Percentiles rank a stretch among this genome's conserved stretches.
Conservation (phyloP, 495 filamentous ascomycete genomes). For the Lentithecium fluviatile region DNA sequence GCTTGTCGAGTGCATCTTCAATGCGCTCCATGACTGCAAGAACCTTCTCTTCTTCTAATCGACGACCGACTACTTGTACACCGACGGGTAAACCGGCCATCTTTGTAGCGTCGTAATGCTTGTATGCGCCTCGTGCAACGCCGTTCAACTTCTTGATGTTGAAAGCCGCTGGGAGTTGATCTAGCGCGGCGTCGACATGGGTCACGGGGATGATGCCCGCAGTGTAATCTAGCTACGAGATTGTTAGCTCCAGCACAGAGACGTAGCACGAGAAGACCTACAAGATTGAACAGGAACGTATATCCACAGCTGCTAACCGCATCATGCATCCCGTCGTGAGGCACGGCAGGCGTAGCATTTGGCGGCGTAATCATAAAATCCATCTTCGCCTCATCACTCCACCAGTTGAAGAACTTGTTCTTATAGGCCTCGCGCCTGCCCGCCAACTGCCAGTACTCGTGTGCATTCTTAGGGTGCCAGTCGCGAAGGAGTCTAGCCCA, state of each 20-base stretch:
- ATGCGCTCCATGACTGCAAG: slow-evolving; percentile 78
- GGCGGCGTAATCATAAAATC: slow-evolving; percentile 83
- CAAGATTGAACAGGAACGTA: slow-evolving; percentile 92
- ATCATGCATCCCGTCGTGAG: slow-evolving; percentile 81
- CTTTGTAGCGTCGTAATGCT: slow-evolving; percentile 74
- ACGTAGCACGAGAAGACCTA: slow-evolving; percentile 37
- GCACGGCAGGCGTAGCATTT: slow-evolving; percentile 87
- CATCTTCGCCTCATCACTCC: slow-evolving; percentile 58
- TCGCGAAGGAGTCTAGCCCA: slow-evolving; percentile 75
- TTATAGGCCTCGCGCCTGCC: slow-evolving; percentile 74
- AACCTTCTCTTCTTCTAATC: slow-evolving; percentile 91
- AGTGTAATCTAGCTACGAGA: slow-evolving; percentile 71
- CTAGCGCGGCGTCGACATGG: slow-evolving; percentile 69
- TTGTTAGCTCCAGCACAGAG: not conserved
- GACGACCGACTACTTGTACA: slow-evolving; percentile 79
- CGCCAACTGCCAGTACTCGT: slow-evolving; percentile 80
- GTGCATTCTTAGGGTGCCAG: slow-evolving; percentile 68
- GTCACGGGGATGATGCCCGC: slow-evolving; percentile 84
- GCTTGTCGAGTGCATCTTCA: slow-evolving; percentile 67
- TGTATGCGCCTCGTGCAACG: slow-evolving; percentile 80
- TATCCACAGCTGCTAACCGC: slow-evolving; percentile 90
- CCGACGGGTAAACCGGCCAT: slow-evolving; percentile 90
- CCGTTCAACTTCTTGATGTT: slow-evolving; percentile 66
- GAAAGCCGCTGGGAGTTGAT: slow-evolving; percentile 61
- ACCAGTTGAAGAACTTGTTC: slow-evolving; percentile 77